phyloP scores from a whole-genome alignment of 129 eudicot genomes.

The Cynara cardunculus region DNA sequence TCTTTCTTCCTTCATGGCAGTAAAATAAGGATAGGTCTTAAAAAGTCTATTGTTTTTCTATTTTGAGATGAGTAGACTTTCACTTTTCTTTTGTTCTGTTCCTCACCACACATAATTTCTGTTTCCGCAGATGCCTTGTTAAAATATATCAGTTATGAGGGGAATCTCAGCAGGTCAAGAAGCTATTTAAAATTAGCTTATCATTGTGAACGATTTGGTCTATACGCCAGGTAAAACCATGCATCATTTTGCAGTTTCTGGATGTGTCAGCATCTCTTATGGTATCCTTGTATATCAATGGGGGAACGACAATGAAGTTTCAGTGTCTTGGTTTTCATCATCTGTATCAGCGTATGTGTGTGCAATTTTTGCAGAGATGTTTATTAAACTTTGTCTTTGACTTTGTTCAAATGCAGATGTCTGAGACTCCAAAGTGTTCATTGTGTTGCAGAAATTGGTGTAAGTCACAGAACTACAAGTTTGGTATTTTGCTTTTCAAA shows the following conservation, averaged over 20 bases:
- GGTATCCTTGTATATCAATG: not conserved
- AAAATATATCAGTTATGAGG: conserved; percentile 36
- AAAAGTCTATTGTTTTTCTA: not conserved
- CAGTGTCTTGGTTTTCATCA: not conserved
- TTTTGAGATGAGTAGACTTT: not conserved
- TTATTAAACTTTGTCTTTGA: conserved; percentile 15
- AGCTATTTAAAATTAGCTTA: conserved; percentile 52
- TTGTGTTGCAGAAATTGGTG: conserved; percentile 60
- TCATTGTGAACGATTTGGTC: conserved; percentile 75
- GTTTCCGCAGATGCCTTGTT: conserved; percentile 49
- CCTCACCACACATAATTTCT: not conserved
- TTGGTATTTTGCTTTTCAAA: not conserved
- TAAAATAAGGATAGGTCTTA: not conserved
- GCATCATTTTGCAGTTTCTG: conserved; percentile 2
- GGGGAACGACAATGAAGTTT: not conserved
- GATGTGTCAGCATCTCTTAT: not conserved
- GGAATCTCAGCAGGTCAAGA: conserved; percentile 22
- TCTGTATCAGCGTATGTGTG: not conserved
- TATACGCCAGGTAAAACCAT: conserved; percentile 54
- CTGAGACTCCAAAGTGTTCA: conserved; percentile 64
- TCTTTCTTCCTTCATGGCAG: not conserved
- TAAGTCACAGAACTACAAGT: conserved; percentile 28
- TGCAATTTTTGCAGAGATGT: conserved; percentile 2
- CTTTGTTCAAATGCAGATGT: conserved; percentile 43
- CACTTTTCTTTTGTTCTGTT: not conserved